phyloP scores from a whole-genome alignment of 805 yeast genomes.

The Myxozyma monticola region DNA sequence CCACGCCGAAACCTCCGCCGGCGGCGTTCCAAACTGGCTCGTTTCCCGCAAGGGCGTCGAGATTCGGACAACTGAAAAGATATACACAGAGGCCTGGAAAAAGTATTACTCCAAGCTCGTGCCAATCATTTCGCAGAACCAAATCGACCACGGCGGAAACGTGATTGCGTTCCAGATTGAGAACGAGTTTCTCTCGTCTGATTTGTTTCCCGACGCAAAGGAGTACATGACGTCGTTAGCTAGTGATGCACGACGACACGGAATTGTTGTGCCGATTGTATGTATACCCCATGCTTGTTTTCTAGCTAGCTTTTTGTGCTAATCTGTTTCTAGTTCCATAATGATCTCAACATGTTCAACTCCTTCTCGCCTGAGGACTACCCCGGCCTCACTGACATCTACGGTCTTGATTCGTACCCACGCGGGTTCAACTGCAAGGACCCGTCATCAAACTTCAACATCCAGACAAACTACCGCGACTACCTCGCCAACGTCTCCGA shows the following conservation, averaged over 20 bases:
- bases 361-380: conserved; percentile 13
- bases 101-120: conserved; percentile 6
- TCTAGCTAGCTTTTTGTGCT: neutral
- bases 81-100: conserved; percentile 16
- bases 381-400: conserved; percentile 12
- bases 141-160: conserved; percentile 14
- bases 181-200: conserved; percentile 6
- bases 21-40: conserved; percentile 24
- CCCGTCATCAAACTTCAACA: neutral
- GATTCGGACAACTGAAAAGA: conserved; percentile 8
- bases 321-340: conserved; percentile 19
- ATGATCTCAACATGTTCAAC: conserved; percentile 9
- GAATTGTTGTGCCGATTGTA: conserved; percentile 19
- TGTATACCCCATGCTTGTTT: neutral
- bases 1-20: conserved; percentile 20
- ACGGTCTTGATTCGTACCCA: conserved; percentile 21
- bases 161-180: conserved; percentile 23
- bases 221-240: conserved; percentile 11
- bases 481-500: conserved; percentile 5
- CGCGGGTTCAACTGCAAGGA: conserved; percentile 11
- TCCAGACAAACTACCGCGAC: conserved; percentile 7
- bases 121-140: conserved; percentile 20
- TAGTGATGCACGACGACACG: conserved; percentile 1
- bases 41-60: conserved; percentile 9
- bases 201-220: conserved; percentile 7